phyloP scores from a whole-genome alignment of 1,284 basidiomycete genomes.

The Apiotrichum brassicae region DNA sequence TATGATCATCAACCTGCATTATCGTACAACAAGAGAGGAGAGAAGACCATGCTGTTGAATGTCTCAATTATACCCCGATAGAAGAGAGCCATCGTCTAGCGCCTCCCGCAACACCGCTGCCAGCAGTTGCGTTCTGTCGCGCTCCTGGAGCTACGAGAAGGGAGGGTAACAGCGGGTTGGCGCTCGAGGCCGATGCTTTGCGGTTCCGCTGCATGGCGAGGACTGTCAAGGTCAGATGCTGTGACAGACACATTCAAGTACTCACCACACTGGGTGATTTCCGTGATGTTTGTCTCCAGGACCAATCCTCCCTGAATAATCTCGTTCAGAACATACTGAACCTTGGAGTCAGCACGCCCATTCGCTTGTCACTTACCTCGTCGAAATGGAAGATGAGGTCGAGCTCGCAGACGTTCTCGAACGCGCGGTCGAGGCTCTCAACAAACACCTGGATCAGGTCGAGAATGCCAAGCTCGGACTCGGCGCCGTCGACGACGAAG shows the following conservation, averaged over 20 bases:
- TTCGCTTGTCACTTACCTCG: conserved; percentile 56
- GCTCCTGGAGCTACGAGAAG: conserved; percentile 26
- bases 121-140: background rate
- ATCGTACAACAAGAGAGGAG: conserved; percentile 10
- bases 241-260: background rate
- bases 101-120: conserved; percentile 24
- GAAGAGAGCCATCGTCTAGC: conserved; percentile 39
- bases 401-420: conserved; percentile 98
- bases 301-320: conserved; percentile 96
- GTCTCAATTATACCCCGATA: conserved; percentile 33
- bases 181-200: conserved; percentile 38
- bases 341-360: conserved; percentile 50
- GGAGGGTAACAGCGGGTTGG: conserved; percentile 40
- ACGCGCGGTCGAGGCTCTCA: conserved; percentile 88
- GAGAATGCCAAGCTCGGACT: conserved; percentile 91
- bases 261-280: conserved; percentile 71
- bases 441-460: conserved; percentile 99
- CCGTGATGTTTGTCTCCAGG: conserved; percentile 93
- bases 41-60: background rate
- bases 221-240: conserved; percentile 17
- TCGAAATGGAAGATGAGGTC: conserved; percentile 99
- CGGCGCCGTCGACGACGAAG: conserved; percentile 89
- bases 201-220: conserved; percentile 34
- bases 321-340: conserved; percentile 88
- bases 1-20: conserved; percentile 9